Conservation (phyloP, 768 basidiomycete genomes). For the Leucocoprinus leucothites region DNA sequence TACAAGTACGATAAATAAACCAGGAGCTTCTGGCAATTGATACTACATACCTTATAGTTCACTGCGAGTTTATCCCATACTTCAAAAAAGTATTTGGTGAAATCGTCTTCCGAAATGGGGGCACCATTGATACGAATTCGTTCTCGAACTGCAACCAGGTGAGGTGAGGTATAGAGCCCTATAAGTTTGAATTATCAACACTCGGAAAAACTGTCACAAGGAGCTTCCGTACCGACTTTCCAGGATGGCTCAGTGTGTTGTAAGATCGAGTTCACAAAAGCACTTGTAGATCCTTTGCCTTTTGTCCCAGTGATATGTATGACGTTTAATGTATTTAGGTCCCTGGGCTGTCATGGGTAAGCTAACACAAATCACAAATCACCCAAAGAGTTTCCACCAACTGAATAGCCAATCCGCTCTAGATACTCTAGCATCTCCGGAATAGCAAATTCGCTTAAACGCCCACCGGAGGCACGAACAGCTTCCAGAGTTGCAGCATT, state of each 20-base stretch:
- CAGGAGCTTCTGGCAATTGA: not conserved
- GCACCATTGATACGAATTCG: conserved; percentile 90
- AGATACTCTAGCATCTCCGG: conserved; percentile 92
- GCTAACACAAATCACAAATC: conserved; percentile 14
- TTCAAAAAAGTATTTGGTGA: conserved; percentile 91
- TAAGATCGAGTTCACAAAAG: conserved; percentile 86
- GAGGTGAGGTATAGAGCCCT: conserved; percentile 97
- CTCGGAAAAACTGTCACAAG: not conserved
- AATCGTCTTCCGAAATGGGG: conserved; percentile 85
- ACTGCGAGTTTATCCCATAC: conserved; percentile 84
- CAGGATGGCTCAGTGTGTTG: conserved; percentile 69
- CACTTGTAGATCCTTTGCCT: conserved; percentile 96
- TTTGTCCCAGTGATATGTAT: conserved; percentile 98
- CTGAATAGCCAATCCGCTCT: conserved; percentile 79
- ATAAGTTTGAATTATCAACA: not conserved
- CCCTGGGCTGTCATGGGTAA: conserved; percentile 52
- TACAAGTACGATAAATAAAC: conserved; percentile 17
- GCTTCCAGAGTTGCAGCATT: conserved; percentile 93
- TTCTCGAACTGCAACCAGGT: conserved; percentile 93
- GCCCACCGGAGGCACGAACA: conserved; percentile 68
- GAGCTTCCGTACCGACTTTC: conserved; percentile 66
- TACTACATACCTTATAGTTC: conserved; percentile 51
- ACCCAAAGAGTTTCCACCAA: conserved; percentile 32
- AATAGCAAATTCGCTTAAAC: conserved; percentile 61
- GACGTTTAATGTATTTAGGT: conserved; percentile 87